Evolutionary conservation across 2,329 filamentous ascomycete genomes (phyloP).

Genomic region (Diaporthe destruens): DNA sequence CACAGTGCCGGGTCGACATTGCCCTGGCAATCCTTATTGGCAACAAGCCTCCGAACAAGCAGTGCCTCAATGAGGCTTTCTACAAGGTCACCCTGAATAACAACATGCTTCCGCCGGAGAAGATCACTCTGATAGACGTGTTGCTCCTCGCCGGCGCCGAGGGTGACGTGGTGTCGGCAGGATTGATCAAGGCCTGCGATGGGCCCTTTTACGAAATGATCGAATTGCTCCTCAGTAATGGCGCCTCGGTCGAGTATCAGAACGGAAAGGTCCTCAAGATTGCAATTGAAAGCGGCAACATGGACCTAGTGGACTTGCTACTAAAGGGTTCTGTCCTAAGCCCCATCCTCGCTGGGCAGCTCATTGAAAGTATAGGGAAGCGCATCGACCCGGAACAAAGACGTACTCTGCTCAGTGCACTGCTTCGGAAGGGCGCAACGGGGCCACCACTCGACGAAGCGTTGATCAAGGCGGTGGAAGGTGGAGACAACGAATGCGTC

Average conservation of each 20-base stretch:
- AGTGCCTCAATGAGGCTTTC: constrained; percentile 65
- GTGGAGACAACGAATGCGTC: constrained; percentile 61
- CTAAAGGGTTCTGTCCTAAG: constrained; percentile 60
- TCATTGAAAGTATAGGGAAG: constrained; percentile 62
- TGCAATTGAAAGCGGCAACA: constrained; percentile 60
- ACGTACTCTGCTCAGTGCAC: constrained; percentile 56
- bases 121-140: constrained; percentile 65
- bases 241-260: constrained; percentile 67
- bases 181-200: constrained; percentile 62
- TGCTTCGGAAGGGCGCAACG: constrained; percentile 65
- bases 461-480: constrained; percentile 63
- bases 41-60: constrained; percentile 62
- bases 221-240: constrained; percentile 63
- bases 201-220: constrained; percentile 68
- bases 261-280: constrained; percentile 63
- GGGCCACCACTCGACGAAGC: constrained; percentile 62
- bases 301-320: constrained; percentile 61
- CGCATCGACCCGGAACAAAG: constrained; percentile 60
- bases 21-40: constrained; percentile 67
- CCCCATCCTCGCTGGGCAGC: constrained; percentile 62
- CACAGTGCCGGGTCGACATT: constrained; percentile 64
- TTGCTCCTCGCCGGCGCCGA: constrained; percentile 69
- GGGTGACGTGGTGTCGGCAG: constrained; percentile 62
- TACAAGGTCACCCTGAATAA: constrained; percentile 58
- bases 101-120: constrained; percentile 62